Evolutionary conservation across 495 filamentous ascomycete genomes (phyloP).

Genomic region (Penicillium pulvis): DNA sequence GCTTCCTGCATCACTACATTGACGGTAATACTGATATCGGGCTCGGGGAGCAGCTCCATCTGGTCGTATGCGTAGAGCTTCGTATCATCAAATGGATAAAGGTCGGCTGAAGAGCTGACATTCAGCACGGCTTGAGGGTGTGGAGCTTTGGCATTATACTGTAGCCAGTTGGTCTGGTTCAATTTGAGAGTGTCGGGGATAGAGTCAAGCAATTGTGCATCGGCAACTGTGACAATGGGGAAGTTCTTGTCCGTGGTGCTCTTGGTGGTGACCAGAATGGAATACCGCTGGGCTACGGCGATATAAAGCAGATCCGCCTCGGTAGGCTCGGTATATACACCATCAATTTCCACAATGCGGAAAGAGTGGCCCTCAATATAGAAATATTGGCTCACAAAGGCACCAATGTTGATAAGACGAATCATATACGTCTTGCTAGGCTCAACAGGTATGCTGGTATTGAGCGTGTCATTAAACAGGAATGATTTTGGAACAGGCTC

Average conservation of each 20-base stretch:
- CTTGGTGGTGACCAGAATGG: slow-evolving; percentile 66
- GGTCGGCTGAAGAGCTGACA: slow-evolving; percentile 44
- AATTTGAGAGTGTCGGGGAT: slow-evolving; percentile 46
- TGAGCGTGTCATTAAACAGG: slow-evolving; percentile 59
- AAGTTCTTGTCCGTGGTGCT: slow-evolving; percentile 63
- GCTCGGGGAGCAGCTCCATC: slow-evolving; percentile 42
- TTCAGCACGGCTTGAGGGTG: slow-evolving; percentile 53
- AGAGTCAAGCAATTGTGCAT: slow-evolving; percentile 34
- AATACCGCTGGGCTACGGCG: slow-evolving; percentile 68
- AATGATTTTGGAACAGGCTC: slow-evolving; percentile 55
- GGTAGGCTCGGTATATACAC: slow-evolving; percentile 42
- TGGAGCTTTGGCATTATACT: slow-evolving; percentile 61
- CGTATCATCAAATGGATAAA: slow-evolving; percentile 23
- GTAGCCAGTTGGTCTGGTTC: slow-evolving; percentile 78
- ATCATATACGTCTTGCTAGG: slow-evolving; percentile 81
- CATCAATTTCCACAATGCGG: slow-evolving; percentile 57
- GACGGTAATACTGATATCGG: slow-evolving; percentile 33
- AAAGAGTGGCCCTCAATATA: slow-evolving; percentile 75
- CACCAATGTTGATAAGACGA: slow-evolving; percentile 73
- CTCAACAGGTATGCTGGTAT: slow-evolving; percentile 59
- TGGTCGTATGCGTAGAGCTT: slow-evolving; percentile 44
- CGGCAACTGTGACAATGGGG: slow-evolving; percentile 54
- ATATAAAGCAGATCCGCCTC: slow-evolving; percentile 62
- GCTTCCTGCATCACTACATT: slow-evolving; percentile 53
- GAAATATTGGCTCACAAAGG: slow-evolving; percentile 75